phyloP scores from a whole-genome alignment of 805 yeast genomes.

The Teunomyces cretensis region DNA sequence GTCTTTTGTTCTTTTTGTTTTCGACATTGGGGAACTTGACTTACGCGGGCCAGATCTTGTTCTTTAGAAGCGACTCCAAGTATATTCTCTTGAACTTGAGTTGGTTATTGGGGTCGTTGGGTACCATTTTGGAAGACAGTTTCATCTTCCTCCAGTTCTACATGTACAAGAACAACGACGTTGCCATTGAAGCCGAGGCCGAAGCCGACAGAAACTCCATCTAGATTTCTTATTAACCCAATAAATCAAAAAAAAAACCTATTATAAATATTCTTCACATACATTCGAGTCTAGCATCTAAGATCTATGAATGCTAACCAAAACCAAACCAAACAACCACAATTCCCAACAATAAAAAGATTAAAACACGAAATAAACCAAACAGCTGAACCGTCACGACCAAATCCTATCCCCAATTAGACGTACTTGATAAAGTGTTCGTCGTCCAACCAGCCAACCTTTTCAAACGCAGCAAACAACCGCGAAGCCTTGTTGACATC shows the following conservation, averaged over 20 bases:
- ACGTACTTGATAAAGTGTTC: constrained; percentile 46
- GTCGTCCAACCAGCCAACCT: constrained; percentile 90
- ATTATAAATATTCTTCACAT: constrained; percentile 8
- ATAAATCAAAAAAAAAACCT: constrained; percentile 4
- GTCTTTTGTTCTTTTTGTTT: constrained; percentile 74
- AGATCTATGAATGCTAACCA: constrained; percentile 4
- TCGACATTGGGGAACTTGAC: constrained; percentile 75
- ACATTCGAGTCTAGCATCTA: constrained; percentile 3
- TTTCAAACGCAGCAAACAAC: constrained; percentile 84
- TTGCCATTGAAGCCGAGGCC: not conserved
- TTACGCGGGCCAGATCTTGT: constrained; percentile 69
- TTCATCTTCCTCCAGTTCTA: constrained; percentile 68
- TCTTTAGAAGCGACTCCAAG: constrained; percentile 59
- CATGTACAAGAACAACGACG: constrained; percentile 45
- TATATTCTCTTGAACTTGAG: constrained; percentile 64
- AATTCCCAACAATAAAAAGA: not conserved
- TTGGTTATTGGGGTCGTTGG: constrained; percentile 78
- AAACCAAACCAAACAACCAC: not conserved
- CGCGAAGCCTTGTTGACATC: constrained; percentile 96
- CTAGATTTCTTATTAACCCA: no score
- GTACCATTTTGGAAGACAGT: constrained; percentile 72
- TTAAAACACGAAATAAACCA: constrained; percentile 3
- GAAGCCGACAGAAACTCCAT: not conserved
- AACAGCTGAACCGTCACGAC: no score
- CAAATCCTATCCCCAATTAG: not conserved